Evolutionary conservation across 139 green algal genomes (phyloP).

Genomic region (Closterium sp.): DNA sequence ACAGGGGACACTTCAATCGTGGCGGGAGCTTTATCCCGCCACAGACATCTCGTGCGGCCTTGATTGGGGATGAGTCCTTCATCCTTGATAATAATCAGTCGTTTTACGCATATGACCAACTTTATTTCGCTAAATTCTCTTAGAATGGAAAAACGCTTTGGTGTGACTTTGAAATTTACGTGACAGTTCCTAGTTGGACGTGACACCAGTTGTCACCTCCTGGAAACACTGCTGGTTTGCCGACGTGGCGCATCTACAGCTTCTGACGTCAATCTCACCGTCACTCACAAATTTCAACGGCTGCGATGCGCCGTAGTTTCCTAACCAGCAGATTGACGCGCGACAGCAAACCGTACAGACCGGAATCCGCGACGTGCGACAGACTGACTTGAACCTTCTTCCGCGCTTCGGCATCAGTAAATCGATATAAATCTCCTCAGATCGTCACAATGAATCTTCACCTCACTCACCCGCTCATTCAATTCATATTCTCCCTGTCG

Average conservation of each 20-base stretch:
- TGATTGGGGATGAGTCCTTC: background rate
- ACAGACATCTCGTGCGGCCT: background rate
- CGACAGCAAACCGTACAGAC: background rate
- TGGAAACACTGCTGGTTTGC: background rate
- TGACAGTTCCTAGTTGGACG: background rate
- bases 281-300: background rate
- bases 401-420: background rate
- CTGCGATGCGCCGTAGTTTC: background rate
- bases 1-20: too few species aligned
- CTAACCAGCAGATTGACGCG: background rate
- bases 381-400: background rate
- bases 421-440: background rate
- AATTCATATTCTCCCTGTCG: background rate
- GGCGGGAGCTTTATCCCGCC: background rate
- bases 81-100: background rate
- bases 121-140: too few species aligned
- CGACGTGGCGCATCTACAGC: background rate
- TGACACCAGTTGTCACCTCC: background rate
- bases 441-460: background rate
- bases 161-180: background rate
- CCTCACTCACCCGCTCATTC: background rate
- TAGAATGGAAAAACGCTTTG: too few species aligned
- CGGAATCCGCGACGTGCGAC: background rate
- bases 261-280: background rate
- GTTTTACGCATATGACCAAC: too few species aligned